A percentile compares a stretch with the other conserved stretches of the same genome.
phyloP scores from a whole-genome alignment of 306 rosid genomes.

The Albizia julibrissin region DNA sequence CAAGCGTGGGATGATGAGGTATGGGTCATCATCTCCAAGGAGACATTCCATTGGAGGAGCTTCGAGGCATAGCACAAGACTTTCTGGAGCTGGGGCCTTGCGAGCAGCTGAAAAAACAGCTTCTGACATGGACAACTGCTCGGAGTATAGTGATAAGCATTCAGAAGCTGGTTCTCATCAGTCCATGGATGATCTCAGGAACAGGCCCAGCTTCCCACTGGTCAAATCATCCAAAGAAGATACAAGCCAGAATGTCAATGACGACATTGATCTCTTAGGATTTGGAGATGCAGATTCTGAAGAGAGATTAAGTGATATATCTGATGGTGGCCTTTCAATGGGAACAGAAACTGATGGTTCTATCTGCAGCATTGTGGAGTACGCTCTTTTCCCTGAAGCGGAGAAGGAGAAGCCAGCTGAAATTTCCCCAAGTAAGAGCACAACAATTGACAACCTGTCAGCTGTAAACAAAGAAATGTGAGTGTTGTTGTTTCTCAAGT shows the following conservation, averaged over 20 bases:
- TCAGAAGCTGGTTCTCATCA: conserved; percentile 85
- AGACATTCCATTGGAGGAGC: conserved; percentile 61
- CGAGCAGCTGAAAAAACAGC: conserved; percentile 48
- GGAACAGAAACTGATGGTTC: conserved; percentile 99
- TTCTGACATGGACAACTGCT: conserved; percentile 74
- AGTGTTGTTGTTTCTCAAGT: conserved; percentile 28
- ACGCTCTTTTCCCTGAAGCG: conserved; percentile 86
- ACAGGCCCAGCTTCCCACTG: conserved; percentile 48
- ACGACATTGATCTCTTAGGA: conserved; percentile 81
- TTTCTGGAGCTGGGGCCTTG: conserved; percentile 45
- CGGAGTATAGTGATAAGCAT: conserved; percentile 73
- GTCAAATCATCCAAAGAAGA: conserved; percentile 47
- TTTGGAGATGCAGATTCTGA: conserved; percentile 93
- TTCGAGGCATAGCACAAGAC: conserved; percentile 47
- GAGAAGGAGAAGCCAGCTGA: conserved; percentile 57
- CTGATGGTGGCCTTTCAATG: conserved; percentile 99
- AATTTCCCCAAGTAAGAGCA: conserved; percentile 39
- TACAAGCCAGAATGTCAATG: conserved; percentile 49
- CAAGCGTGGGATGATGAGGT: conserved; percentile 49
- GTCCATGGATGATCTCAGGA: conserved; percentile 68
- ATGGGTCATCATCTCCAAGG: conserved; percentile 71
- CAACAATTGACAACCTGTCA: conserved; percentile 31
- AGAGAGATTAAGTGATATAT: conserved; percentile 95
- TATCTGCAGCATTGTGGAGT: conserved; percentile 85
- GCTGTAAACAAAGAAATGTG: conserved; percentile 54